A percentile compares a stretch with the other conserved stretches of the same genome.
Evolutionary conservation across 1,284 basidiomycete species (phyloP).

Genomic region (Schizopora paradoxa): DNA sequence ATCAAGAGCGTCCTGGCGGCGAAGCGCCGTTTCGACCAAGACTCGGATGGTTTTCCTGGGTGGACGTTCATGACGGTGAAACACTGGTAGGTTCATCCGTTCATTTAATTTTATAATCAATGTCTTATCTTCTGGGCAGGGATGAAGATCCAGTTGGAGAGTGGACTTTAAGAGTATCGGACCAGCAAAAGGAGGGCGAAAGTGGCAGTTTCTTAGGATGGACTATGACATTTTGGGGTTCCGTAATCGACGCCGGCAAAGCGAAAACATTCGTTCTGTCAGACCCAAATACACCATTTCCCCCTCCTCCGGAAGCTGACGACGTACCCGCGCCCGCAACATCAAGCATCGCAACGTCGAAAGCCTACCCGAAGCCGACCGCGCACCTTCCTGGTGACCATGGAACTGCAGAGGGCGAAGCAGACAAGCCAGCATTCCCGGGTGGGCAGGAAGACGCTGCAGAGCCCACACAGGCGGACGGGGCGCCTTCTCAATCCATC

Average conservation of each 20-base stretch:
- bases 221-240: conserved; percentile 93
- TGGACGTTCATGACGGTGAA: conserved; percentile 99
- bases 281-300: conserved; percentile 50
- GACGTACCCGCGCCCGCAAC: conserved; percentile 32
- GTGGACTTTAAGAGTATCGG: conserved; percentile 87
- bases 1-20: conserved; percentile 83
- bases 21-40: conserved; percentile 65
- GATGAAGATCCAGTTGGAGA: conserved; percentile 90
- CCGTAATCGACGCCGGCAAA: conserved; percentile 68
- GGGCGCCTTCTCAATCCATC: conserved; percentile 35
- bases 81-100: conserved; percentile 72
- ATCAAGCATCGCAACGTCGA: conserved; percentile 40
- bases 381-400: conserved; percentile 85
- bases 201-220: conserved; percentile 86
- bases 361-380: conserved; percentile 80
- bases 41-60: conserved; percentile 73
- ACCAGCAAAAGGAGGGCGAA: conserved; percentile 54
- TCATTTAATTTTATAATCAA: not conserved
- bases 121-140: conserved; percentile 41
- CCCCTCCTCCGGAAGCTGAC: conserved; percentile 37
- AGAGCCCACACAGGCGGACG: conserved; percentile 19
- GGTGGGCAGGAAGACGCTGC: conserved; percentile 23
- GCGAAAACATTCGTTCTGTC: conserved; percentile 64
- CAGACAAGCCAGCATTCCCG: conserved; percentile 39
- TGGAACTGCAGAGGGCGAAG: conserved; percentile 63